A percentile compares a stretch with the other conserved stretches of the same genome.
phyloP scores from a whole-genome alignment of 108 stramenopile species.

The Skeletonema costatum region DNA sequence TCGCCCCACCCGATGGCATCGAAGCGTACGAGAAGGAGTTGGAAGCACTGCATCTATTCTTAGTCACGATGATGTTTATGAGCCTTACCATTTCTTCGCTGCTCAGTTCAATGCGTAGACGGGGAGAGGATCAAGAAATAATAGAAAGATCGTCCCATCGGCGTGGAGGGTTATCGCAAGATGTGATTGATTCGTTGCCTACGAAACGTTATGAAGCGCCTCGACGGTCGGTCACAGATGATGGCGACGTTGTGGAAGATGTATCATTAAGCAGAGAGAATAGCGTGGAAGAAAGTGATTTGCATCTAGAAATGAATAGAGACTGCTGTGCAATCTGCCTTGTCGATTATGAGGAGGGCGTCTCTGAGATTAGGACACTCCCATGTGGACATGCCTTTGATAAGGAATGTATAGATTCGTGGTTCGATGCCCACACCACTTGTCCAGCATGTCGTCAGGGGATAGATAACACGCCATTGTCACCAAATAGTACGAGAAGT shows the following conservation, averaged over 20 bases:
- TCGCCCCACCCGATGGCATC: conserved; percentile 35
- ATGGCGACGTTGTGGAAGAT: conserved; percentile 5
- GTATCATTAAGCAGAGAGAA: conserved; percentile 8
- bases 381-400: conserved; percentile 65
- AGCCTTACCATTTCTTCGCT: conserved; percentile 32
- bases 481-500: neutral
- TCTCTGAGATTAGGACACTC: conserved; percentile 51
- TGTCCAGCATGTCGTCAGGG: conserved; percentile 39
- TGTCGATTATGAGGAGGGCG: conserved; percentile 57
- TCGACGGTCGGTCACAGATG: conserved; percentile 3
- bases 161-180: conserved; percentile 30
- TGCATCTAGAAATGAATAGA: conserved; percentile 17
- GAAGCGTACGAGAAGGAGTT: conserved; percentile 44
- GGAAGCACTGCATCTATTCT: conserved; percentile 35
- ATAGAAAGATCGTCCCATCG: conserved; percentile 2
- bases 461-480: conserved; percentile 1
- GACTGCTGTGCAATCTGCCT: conserved; percentile 66
- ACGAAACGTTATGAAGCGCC: conserved; percentile 33
- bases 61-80: conserved; percentile 52
- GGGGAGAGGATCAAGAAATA: conserved; percentile 8
- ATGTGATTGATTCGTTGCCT: conserved; percentile 47
- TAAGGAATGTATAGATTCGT: conserved; percentile 52
- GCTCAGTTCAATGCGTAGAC: conserved; percentile 38
- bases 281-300: neutral
- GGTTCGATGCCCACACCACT: conserved; percentile 39